Conservation (phyloP, 2,329 filamentous ascomycete species). For the Pseudofabraea citricarpa region DNA sequence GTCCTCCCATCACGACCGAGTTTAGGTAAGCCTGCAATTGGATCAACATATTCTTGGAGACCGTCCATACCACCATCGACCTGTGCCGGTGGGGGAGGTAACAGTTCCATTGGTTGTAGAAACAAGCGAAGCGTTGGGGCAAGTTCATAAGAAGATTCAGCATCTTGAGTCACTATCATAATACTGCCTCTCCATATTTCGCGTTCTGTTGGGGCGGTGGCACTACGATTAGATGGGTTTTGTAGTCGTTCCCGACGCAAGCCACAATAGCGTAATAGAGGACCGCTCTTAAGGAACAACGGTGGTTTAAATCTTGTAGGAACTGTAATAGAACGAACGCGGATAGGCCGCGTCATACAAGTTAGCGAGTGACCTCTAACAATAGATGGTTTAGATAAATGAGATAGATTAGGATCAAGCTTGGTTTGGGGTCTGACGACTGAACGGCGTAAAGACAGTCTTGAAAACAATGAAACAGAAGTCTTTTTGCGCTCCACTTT, state of each 20-base stretch:
- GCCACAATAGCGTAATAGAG: conserved; percentile 84
- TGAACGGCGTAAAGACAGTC: background rate
- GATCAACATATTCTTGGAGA: conserved; percentile 81
- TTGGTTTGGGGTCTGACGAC: background rate
- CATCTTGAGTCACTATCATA: conserved; percentile 91
- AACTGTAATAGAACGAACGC: conserved; percentile 26
- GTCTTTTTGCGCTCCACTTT: too few relatives aligned
- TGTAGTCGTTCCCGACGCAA: conserved; percentile 57
- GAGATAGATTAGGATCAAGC: background rate
- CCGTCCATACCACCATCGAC: conserved; percentile 56
- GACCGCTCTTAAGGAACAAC: conserved; percentile 84
- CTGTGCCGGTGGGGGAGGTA: conserved; percentile 71
- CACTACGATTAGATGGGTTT: conserved; percentile 30
- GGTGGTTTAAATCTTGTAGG: conserved; percentile 76
- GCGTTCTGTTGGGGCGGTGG: conserved; percentile 42
- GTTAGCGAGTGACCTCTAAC: conserved; percentile 27
- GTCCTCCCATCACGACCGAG: conserved; percentile 79
- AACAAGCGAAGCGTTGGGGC: conserved; percentile 82
- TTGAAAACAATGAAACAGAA: too few relatives aligned
- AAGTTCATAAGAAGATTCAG: conserved; percentile 75
- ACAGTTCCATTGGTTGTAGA: conserved; percentile 75
- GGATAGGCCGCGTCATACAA: conserved; percentile 29
- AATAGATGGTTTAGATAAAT: conserved; percentile 1
- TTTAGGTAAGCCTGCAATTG: conserved; percentile 82
- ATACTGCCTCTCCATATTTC: conserved; percentile 91